Conservation (phyloP, 257 asterid genomes). For the Jaltomata sinuosa region DNA sequence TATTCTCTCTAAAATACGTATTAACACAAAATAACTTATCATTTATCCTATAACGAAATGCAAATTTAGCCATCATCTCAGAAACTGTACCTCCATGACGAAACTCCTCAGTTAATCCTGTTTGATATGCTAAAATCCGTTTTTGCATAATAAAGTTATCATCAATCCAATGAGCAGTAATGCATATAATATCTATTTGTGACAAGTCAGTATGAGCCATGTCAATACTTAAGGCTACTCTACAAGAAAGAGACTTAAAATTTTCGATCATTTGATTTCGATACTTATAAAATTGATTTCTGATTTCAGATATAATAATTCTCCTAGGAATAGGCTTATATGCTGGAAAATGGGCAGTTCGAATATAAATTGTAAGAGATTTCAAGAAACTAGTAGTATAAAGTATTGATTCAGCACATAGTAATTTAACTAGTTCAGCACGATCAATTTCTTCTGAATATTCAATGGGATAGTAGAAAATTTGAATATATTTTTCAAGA, state of each 20-base stretch:
- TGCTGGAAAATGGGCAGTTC: background rate
- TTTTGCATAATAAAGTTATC: background rate
- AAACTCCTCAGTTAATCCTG: background rate
- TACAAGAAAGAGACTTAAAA: background rate
- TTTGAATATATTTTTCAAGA: background rate
- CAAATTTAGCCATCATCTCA: background rate
- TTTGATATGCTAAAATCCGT: background rate
- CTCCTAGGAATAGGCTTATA: background rate
- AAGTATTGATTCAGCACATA: background rate
- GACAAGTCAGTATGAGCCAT: background rate
- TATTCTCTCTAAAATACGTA: background rate
- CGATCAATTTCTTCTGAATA: background rate
- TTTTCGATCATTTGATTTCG: background rate
- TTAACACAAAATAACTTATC: background rate
- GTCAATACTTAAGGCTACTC: background rate
- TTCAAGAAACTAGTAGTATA: background rate
- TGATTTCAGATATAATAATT: background rate
- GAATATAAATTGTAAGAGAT: background rate
- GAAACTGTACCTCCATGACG: background rate
- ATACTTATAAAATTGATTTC: background rate
- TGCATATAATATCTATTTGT: background rate
- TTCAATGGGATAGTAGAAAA: background rate
- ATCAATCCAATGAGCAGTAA: background rate
- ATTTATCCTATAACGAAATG: background rate
- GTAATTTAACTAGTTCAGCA: background rate